A percentile compares a stretch with the other conserved stretches of the same genome.
These are phyloP conservation scores for Oryza brachyantha DNA, from an alignment of 176 grass and related monocot genomes.

Conservation along the genomic window DNA sequence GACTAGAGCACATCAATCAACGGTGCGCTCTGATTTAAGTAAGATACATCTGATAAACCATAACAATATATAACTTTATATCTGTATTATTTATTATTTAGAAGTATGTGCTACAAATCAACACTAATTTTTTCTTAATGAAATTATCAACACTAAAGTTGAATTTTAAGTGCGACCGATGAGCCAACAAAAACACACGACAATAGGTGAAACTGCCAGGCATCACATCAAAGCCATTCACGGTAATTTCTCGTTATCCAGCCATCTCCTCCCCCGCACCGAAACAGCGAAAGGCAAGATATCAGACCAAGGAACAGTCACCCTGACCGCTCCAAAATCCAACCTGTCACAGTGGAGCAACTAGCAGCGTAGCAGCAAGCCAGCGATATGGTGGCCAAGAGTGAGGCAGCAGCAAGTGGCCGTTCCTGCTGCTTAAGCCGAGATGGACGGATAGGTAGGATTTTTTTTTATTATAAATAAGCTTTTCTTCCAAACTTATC, in stretches of 20 bases:
- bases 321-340: not conserved
- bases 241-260: not conserved
- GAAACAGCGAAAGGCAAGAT: not conserved
- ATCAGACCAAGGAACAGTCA: not conserved
- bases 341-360: not conserved
- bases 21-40: too few relatives aligned
- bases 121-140: too few relatives aligned
- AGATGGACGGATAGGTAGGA: not conserved
- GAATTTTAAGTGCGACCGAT: too few relatives aligned
- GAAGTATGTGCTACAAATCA: too few relatives aligned
- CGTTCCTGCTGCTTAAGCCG: not conserved
- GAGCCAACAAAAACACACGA: not conserved
- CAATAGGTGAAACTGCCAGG: not conserved
- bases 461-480: too few relatives aligned
- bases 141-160: too few relatives aligned
- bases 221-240: not conserved
- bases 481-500: too few relatives aligned
- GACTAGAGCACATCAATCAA: too few relatives aligned
- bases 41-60: too few relatives aligned
- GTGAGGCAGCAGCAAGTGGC: constrained; percentile 27
- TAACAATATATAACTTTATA: too few relatives aligned
- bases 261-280: not conserved
- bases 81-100: too few relatives aligned
- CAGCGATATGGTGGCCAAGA: not conserved
- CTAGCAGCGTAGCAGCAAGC: not conserved